A percentile compares a stretch with the other conserved stretches of the same genome.
Conservation (phyloP, 805 yeast genomes). For the Jamesozyma rosinii region DNA sequence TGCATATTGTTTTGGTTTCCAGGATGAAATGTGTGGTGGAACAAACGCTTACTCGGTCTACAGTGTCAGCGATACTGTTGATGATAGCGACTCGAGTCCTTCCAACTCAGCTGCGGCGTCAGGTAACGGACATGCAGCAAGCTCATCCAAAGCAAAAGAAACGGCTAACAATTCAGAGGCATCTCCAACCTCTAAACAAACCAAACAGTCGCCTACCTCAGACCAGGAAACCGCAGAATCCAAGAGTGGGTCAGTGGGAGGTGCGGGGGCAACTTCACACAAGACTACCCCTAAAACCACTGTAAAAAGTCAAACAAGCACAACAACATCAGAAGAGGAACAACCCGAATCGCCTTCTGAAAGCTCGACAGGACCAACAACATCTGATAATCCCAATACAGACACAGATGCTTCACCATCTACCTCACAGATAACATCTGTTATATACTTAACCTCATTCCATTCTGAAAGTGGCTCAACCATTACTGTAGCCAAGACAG, state of each 20-base stretch:
- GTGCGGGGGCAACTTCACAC: no score
- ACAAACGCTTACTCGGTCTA: constrained; percentile 40
- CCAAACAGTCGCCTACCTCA: background rate
- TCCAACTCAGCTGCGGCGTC: constrained; percentile 6
- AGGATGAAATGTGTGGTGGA: constrained; percentile 55
- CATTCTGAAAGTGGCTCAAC: constrained; percentile 28
- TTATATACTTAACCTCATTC: constrained; percentile 18
- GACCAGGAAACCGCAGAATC: background rate
- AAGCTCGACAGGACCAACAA: background rate
- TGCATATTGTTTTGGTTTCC: constrained; percentile 48
- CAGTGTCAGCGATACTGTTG: constrained; percentile 23
- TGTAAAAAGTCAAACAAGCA: constrained; percentile 12
- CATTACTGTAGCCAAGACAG: constrained; percentile 21
- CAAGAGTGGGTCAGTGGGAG: constrained; percentile 8
- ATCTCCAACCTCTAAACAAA: no score
- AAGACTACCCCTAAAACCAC: constrained; percentile 12
- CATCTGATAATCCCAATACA: constrained; percentile 2
- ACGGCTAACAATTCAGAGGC: background rate
- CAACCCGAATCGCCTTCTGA: constrained; percentile 17
- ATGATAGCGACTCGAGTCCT: constrained; percentile 7
- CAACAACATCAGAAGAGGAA: no score
- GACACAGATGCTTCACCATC: constrained; percentile 8
- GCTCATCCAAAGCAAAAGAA: no score
- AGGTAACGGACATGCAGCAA: background rate
- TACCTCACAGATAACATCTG: constrained; percentile 14